Evolutionary conservation across 495 filamentous ascomycete species (phyloP).

Genomic region (Penicillium odoratum): DNA sequence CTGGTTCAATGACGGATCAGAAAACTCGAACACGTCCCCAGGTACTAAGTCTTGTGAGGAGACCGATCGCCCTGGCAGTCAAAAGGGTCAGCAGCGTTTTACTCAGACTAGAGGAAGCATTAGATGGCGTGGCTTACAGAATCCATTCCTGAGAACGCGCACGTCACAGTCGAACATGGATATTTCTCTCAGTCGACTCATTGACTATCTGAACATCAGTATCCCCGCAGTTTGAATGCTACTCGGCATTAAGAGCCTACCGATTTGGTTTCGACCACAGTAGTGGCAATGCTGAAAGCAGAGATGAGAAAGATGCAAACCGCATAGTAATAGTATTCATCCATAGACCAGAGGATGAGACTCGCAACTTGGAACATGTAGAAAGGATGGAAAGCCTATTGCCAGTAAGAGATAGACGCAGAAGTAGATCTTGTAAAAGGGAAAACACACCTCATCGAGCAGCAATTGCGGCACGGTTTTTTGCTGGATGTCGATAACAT

Average conservation of each 20-base stretch:
- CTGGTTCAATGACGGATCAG: slow-evolving; percentile 90
- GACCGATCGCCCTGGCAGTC: slow-evolving; percentile 71
- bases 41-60: slow-evolving; percentile 87
- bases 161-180: slow-evolving; percentile 94
- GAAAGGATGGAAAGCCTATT: slow-evolving; percentile 89
- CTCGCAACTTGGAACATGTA: slow-evolving; percentile 98
- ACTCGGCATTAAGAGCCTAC: slow-evolving; percentile 40
- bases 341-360: slow-evolving; percentile 89
- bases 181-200: slow-evolving; percentile 86
- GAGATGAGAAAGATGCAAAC: slow-evolving; percentile 95
- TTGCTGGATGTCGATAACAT: slow-evolving; percentile 86
- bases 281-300: slow-evolving; percentile 83
- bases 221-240: slow-evolving; percentile 16
- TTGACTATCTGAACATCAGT: slow-evolving; percentile 58
- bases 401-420: slow-evolving; percentile 17
- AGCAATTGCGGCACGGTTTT: slow-evolving; percentile 81
- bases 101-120: not conserved
- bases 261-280: slow-evolving; percentile 84
- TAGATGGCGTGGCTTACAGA: slow-evolving; percentile 61
- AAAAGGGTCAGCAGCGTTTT: not conserved
- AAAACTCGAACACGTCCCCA: slow-evolving; percentile 96
- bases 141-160: slow-evolving; percentile 88
- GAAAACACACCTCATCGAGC: slow-evolving; percentile 72
- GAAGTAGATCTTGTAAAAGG: too few relatives aligned
- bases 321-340: slow-evolving; percentile 98